Percentiles rank a stretch among this genome's conserved stretches.
These are phyloP conservation scores for Colletotrichum australisinense DNA, from an alignment of 2,329 filamentous ascomycete genomes.

Conservation along the genomic window DNA sequence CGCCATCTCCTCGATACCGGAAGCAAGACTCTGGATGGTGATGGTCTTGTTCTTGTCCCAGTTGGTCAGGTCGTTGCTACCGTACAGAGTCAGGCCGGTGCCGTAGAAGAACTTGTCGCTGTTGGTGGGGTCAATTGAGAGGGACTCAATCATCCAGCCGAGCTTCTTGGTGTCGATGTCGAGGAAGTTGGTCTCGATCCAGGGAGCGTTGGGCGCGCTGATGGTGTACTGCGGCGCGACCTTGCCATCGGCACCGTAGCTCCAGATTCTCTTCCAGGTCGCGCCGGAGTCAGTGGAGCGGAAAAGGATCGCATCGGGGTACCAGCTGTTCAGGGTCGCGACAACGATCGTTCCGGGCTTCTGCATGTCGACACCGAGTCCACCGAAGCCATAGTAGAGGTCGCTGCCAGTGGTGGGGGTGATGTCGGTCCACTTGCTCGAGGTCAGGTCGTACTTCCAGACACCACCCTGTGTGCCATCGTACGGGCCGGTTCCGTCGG, in stretches of 20 bases:
- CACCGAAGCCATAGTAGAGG: conserved; percentile 66
- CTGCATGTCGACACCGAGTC: conserved; percentile 63
- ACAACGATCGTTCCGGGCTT: conserved; percentile 68
- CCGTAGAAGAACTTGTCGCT: conserved; percentile 71
- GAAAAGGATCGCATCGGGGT: conserved; percentile 67
- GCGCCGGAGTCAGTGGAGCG: conserved; percentile 65
- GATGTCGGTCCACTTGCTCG: conserved; percentile 64
- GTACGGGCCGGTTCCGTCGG: conserved; percentile 66
- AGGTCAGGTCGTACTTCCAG: conserved; percentile 63
- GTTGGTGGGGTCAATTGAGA: conserved; percentile 69
- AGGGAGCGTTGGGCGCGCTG: conserved; percentile 54
- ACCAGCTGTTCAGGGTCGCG: conserved; percentile 69
- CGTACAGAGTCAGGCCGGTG: conserved; percentile 67
- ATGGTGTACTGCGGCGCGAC: conserved; percentile 30
- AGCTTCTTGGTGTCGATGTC: conserved; percentile 60
- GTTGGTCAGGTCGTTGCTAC: conserved; percentile 64
- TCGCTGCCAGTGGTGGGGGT: conserved; percentile 61
- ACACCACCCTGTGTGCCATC: conserved; percentile 65
- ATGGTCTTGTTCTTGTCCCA: conserved; percentile 64
- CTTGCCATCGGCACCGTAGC: conserved; percentile 42
- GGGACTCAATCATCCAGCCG: conserved; percentile 71
- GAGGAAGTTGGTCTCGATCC: conserved; percentile 63
- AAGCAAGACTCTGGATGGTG: conserved; percentile 61
- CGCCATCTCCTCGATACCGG: conserved; percentile 66
- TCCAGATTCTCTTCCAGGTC: conserved; percentile 66